Evolutionary conservation across 2,329 filamentous ascomycete genomes (phyloP), one percentile per base, ranked within the genome.

Genomic region (Talaromyces rugulosus): DNA sequence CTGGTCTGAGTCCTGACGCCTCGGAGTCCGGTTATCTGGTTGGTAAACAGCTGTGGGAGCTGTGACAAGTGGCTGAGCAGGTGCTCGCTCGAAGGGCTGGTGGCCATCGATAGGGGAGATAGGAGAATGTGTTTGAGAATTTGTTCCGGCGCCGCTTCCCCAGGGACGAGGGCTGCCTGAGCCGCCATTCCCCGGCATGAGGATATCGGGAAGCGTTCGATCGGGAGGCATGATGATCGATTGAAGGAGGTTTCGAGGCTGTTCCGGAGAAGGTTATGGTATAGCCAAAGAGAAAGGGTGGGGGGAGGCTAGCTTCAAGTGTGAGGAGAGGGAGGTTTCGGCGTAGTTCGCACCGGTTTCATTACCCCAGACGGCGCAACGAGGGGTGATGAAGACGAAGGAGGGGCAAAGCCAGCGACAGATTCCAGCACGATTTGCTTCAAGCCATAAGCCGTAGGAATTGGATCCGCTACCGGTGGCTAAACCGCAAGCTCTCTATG

Each of bases 111-210:
- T 70, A 5, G 75, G 75, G 12, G 76, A 78, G 42, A 74, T 77
- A 6, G 76, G 76, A 5, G 76, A 77, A 55, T 76, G 74, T 60
- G 68, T 70, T 47, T 74, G 71, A 60, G 72, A 74, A 62, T 69
- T 71, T 64, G 69, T 67, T 61, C 71, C 71, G 53, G 76, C 75
- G 56, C 73, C 70, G 63, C 74, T 77, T 64, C 75, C 65, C 27
- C 71, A 72, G 50, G 74, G 74, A 63, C 73, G 71, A 50, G 67
- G 65, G 52, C 66, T 66, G 60, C 64, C 66, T 67, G 70, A 69
- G 63, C 71, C 72, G 61, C 75, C 72, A 64, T 78, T 75, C 65
- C 76, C 76, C 65, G 76, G 75, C 67, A 78, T 73, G 67, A 78
- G 72, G 68, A 74, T 77, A 65, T 76, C 72, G 66, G 76, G 76